Conservation (phyloP, 306 rosid species). For the Parietaria judaica region DNA sequence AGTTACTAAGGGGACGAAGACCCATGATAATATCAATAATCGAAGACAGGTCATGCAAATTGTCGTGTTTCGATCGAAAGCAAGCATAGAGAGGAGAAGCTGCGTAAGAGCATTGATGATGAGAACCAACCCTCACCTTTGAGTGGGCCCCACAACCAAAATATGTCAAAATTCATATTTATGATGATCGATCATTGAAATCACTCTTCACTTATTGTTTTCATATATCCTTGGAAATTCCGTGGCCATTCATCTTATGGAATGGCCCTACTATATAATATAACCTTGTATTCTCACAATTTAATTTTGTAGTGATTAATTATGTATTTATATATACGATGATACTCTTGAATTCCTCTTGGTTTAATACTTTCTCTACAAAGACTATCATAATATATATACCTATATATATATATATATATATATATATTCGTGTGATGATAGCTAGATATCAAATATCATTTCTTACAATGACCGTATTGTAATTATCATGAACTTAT, state of each 20-base stretch:
- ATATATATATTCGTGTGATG: no score
- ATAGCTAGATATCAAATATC: no score
- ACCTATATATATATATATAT: no score
- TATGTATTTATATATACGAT: no score
- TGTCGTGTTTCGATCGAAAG: constrained; percentile 3
- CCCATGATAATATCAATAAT: not conserved
- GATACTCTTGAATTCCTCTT: no score
- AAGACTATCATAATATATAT: no score
- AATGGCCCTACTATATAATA: not conserved
- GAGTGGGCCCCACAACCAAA: not conserved
- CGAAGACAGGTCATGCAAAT: not conserved
- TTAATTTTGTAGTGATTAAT: no score
- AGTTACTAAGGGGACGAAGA: not conserved
- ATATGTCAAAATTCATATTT: constrained; percentile 4
- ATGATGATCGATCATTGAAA: not conserved
- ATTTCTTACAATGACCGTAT: no score
- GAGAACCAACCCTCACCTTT: not conserved
- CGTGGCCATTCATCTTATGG: constrained; percentile 1
- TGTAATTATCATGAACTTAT: no score
- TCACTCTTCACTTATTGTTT: not conserved
- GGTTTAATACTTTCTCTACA: no score
- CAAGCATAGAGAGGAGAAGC: not conserved
- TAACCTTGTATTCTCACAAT: no score
- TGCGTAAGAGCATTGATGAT: not conserved
- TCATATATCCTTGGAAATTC: not conserved